phyloP scores from a whole-genome alignment of 1,139 yeast species.

The Petasospora fabianii region DNA sequence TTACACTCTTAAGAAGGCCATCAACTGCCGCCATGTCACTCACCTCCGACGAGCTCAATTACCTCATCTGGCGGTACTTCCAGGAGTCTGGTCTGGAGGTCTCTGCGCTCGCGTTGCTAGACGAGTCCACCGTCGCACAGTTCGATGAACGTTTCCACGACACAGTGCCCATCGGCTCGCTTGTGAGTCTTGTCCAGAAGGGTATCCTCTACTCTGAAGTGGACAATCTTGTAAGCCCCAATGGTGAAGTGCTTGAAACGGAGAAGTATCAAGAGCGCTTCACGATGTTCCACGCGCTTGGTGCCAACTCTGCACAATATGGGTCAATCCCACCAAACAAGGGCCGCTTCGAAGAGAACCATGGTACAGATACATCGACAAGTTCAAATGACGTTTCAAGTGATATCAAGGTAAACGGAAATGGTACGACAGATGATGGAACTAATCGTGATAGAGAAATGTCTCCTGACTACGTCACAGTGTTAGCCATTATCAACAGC shows the following conservation, averaged over 20 bases:
- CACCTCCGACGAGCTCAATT: conserved; percentile 81
- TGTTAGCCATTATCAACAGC: conserved; percentile 29
- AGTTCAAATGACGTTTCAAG: not conserved
- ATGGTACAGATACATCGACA: conserved; percentile 10
- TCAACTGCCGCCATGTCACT: conserved; percentile 54
- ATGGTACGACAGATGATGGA: not conserved
- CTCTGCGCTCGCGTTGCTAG: conserved; percentile 78
- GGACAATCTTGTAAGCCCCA: conserved; percentile 41
- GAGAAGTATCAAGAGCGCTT: conserved; percentile 27
- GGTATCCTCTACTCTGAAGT: conserved; percentile 71
- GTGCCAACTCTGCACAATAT: conserved; percentile 29
- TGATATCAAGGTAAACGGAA: not conserved
- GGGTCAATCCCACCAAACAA: conserved; percentile 22
- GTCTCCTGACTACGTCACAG: conserved; percentile 31
- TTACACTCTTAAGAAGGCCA: too few species aligned
- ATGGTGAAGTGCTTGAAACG: conserved; percentile 30
- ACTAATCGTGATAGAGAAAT: conserved; percentile 10
- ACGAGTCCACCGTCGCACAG: conserved; percentile 61
- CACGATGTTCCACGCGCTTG: conserved; percentile 38
- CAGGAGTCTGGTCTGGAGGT: conserved; percentile 83
- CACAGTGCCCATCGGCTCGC: conserved; percentile 64
- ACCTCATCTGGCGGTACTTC: conserved; percentile 87
- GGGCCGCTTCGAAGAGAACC: conserved; percentile 7
- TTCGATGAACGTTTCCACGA: conserved; percentile 50
- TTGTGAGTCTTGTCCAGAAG: conserved; percentile 78